These are phyloP conservation scores for Aspergillus hortae DNA, from an alignment of 2,329 filamentous ascomycete genomes.

Conservation along the genomic window DNA sequence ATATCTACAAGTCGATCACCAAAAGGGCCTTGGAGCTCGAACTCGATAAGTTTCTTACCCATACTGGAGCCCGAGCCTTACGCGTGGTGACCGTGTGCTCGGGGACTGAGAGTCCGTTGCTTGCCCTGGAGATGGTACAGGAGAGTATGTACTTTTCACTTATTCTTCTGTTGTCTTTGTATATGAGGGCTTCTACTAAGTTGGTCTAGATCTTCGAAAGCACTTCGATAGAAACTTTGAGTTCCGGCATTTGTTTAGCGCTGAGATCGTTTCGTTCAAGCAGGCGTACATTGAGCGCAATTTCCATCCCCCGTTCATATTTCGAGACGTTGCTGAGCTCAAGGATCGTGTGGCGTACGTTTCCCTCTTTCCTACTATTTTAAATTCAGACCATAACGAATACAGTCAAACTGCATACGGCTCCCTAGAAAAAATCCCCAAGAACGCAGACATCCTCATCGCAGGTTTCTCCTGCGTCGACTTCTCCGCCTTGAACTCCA, in stretches of 20 bases:
- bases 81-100: slow-evolving; percentile 71
- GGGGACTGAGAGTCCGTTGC: slow-evolving; percentile 70
- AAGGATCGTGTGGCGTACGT: slow-evolving; percentile 48
- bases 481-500: slow-evolving; percentile 64
- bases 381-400: neutral
- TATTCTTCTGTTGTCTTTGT: neutral
- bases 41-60: slow-evolving; percentile 45
- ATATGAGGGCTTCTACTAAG: neutral
- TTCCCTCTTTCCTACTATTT: neutral
- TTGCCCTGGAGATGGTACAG: slow-evolving; percentile 59
- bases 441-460: slow-evolving; percentile 60
- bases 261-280: slow-evolving; percentile 62
- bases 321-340: slow-evolving; percentile 59
- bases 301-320: slow-evolving; percentile 51
- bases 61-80: slow-evolving; percentile 39
- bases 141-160: slow-evolving; percentile 34
- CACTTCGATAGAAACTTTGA: slow-evolving; percentile 36
- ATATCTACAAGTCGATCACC: slow-evolving; percentile 29
- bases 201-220: slow-evolving; percentile 29
- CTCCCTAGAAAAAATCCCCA: slow-evolving; percentile 54
- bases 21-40: slow-evolving; percentile 19
- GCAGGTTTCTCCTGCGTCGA: slow-evolving; percentile 75
- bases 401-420: slow-evolving; percentile 65
- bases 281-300: slow-evolving; percentile 64
- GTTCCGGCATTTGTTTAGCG: slow-evolving; percentile 58